phyloP scores from a whole-genome alignment of 441 rosid genomes.

The Pelargonium australe region DNA sequence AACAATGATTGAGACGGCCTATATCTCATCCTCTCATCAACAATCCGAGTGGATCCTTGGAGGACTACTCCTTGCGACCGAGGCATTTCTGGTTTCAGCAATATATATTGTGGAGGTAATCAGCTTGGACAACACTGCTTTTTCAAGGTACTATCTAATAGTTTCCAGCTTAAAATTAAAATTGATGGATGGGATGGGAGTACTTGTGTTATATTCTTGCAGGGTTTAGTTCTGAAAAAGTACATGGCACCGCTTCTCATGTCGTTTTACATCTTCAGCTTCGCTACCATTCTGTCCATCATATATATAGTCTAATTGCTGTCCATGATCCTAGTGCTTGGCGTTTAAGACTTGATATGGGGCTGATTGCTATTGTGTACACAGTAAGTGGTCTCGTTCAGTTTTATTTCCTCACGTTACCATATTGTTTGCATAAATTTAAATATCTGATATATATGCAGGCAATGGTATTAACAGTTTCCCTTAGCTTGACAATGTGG shows the following conservation, averaged over 20 bases:
- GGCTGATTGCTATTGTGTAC: no score
- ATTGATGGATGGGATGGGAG: not conserved
- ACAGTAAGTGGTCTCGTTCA: no score
- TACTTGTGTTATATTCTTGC: conserved; percentile 2
- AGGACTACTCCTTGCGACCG: conserved; percentile 20
- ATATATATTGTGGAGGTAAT: not conserved
- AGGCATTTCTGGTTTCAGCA: not conserved
- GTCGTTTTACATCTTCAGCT: conserved; percentile 25
- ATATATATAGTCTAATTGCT: conserved; percentile 22
- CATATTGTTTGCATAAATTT: no score
- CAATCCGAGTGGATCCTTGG: conserved; percentile 26
- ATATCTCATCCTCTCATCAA: not conserved
- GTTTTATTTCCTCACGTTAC: no score
- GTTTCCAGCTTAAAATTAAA: not conserved
- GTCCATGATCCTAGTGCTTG: conserved; percentile 39
- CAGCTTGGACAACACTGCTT: no score
- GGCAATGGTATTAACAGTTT: no score
- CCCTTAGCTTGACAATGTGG: conserved; percentile 23
- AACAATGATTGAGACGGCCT: conserved; percentile 31
- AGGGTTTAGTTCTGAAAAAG: conserved; percentile 35
- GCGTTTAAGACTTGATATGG: conserved; percentile 20
- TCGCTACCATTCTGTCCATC: conserved; percentile 24
- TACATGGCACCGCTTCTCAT: conserved; percentile 35
- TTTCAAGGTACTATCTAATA: no score
- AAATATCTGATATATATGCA: no score